phyloP scores from a whole-genome alignment of 768 basidiomycete genomes.

The Lactifluus piperatus region DNA sequence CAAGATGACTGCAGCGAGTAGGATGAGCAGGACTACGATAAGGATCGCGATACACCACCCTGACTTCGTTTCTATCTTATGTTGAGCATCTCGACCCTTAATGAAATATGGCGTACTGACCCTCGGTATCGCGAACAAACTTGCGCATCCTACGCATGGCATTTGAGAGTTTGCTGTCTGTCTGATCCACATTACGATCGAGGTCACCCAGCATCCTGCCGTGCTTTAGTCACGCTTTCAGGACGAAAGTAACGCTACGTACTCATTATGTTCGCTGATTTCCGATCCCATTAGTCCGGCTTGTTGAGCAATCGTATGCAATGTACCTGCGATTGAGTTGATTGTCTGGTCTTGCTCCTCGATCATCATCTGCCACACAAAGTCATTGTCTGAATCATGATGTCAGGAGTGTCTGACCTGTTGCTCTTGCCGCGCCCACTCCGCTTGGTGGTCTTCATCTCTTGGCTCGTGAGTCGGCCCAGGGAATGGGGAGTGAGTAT shows the following conservation, averaged over 20 bases:
- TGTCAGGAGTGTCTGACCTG: slow-evolving; percentile 38
- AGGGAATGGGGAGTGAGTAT: neutral
- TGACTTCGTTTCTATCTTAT: slow-evolving; percentile 61
- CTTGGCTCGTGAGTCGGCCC: slow-evolving; percentile 16
- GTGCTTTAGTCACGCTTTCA: neutral
- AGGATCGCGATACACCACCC: slow-evolving; percentile 87
- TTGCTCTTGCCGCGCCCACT: slow-evolving; percentile 84
- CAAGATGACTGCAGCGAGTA: slow-evolving; percentile 76
- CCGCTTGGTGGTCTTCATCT: slow-evolving; percentile 56
- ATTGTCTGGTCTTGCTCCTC: slow-evolving; percentile 86
- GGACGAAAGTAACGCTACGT: slow-evolving; percentile 22
- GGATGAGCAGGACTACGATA: slow-evolving; percentile 65
- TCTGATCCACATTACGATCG: slow-evolving; percentile 72
- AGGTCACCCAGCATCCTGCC: slow-evolving; percentile 81
- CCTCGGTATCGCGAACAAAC: slow-evolving; percentile 81
- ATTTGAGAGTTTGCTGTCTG: slow-evolving; percentile 48
- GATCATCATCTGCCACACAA: slow-evolving; percentile 58
- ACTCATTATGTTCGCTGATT: slow-evolving; percentile 89
- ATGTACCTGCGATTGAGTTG: slow-evolving; percentile 77
- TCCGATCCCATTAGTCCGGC: slow-evolving; percentile 94
- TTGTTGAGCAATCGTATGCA: slow-evolving; percentile 79
- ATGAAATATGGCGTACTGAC: slow-evolving; percentile 28
- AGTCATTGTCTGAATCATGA: neutral
- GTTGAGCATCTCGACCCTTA: neutral
- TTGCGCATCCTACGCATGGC: slow-evolving; percentile 71